A percentile compares a stretch with the other conserved stretches of the same genome.
phyloP scores from a whole-genome alignment of 2,329 filamentous ascomycete species.

The Metarhizium sp. region DNA sequence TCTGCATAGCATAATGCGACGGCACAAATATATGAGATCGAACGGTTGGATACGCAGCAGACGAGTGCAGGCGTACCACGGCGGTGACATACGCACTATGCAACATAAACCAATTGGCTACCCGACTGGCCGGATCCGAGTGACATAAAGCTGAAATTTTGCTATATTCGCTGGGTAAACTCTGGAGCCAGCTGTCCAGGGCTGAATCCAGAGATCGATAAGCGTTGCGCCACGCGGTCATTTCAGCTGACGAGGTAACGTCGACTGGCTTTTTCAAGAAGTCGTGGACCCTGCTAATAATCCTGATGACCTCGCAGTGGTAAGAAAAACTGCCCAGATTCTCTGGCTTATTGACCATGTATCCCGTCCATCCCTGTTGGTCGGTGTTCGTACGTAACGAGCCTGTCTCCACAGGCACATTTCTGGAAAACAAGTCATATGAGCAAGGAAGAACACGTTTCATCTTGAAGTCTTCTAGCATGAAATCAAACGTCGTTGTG shows the following conservation, averaged over 20 bases:
- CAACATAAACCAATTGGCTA: constrained; percentile 38
- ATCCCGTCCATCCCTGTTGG: constrained; percentile 15
- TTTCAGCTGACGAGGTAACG: constrained; percentile 26
- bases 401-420: constrained; percentile 32
- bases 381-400: constrained; percentile 17
- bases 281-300: constrained; percentile 32
- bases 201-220: constrained; percentile 29
- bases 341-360: constrained; percentile 27
- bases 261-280: constrained; percentile 32
- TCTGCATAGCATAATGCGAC: constrained; percentile 34
- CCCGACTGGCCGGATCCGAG: constrained; percentile 33
- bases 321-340: constrained; percentile 36
- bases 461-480: constrained; percentile 29
- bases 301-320: constrained; percentile 34
- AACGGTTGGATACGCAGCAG: constrained; percentile 31
- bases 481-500: constrained; percentile 30
- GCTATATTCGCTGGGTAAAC: constrained; percentile 33
- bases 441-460: constrained; percentile 32
- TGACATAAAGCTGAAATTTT: constrained; percentile 35
- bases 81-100: constrained; percentile 35
- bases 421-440: constrained; percentile 34
- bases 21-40: constrained; percentile 32
- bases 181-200: constrained; percentile 32
- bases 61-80: constrained; percentile 33
- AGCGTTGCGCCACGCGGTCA: constrained; percentile 30